Conservation (phyloP, 1,139 yeast species). For the Yamadazyma sp. region DNA sequence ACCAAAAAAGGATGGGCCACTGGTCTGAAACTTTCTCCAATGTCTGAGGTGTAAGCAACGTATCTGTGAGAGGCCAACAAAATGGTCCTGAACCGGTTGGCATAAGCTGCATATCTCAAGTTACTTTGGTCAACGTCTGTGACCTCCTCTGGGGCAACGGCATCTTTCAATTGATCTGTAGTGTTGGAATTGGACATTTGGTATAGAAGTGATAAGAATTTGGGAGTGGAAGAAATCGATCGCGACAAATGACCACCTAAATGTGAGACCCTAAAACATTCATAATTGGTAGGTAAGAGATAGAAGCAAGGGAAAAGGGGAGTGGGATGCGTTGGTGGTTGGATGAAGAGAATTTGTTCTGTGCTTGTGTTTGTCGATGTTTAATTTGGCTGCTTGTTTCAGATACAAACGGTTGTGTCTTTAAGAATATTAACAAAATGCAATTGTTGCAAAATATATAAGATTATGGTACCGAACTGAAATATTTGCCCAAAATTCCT, state of each 20-base stretch:
- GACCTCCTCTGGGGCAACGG: slow-evolving; percentile 18
- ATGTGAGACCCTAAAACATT: no score
- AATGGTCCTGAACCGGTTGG: slow-evolving; percentile 70
- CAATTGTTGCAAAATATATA: no score
- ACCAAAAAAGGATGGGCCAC: slow-evolving; percentile 73
- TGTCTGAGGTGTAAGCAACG: slow-evolving; percentile 84
- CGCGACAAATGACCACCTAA: not conserved
- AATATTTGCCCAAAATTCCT: no score
- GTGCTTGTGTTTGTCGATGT: no score
- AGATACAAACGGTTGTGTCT: no score
- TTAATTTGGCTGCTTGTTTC: no score
- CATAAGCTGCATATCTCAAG: slow-evolving; percentile 80
- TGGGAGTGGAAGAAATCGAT: not conserved
- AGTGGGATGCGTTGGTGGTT: no score
- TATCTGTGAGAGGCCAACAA: slow-evolving; percentile 77
- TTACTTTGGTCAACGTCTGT: slow-evolving; percentile 18
- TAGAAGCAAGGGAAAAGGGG: no score
- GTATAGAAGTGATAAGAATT: not conserved
- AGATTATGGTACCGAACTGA: no score
- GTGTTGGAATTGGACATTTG: not conserved
- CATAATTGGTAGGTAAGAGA: no score
- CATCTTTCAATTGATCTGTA: slow-evolving; percentile 9
- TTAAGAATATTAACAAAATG: no score
- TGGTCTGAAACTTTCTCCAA: slow-evolving; percentile 88
- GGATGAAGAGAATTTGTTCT: no score